Percentiles rank a stretch among this genome's conserved stretches.
phyloP scores from a whole-genome alignment of 139 green algal genomes.

The Eudorina sp. region DNA sequence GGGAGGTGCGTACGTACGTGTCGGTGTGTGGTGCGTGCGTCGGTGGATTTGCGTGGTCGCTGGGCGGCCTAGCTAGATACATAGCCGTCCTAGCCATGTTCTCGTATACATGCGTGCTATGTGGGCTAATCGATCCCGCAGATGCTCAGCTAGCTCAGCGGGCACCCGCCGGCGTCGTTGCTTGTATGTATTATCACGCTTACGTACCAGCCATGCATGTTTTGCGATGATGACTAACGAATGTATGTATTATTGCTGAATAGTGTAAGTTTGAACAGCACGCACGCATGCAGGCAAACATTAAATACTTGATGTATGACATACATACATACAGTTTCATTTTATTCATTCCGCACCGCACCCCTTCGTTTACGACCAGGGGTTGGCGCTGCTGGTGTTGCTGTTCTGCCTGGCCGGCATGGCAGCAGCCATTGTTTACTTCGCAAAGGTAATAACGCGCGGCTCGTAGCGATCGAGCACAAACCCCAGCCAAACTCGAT shows the following conservation, averaged over 20 bases:
- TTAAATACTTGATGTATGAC: neutral
- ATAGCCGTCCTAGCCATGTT: no score
- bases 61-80: no score
- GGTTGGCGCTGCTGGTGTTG: neutral
- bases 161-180: no score
- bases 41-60: no score
- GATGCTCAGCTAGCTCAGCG: no score
- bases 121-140: no score
- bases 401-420: neutral
- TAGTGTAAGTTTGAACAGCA: neutral
- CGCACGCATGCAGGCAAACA: neutral
- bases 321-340: neutral
- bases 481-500: no score
- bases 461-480: no score
- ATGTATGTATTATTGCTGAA: neutral
- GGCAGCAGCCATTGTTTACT: constrained; percentile 9
- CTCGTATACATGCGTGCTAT: no score
- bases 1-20: neutral
- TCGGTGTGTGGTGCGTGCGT: neutral
- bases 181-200: no score
- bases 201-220: neutral
- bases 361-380: neutral
- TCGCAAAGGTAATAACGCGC: neutral
- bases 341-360: no score
- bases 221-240: neutral